These are phyloP conservation scores for Corymbia calophylla DNA, from an alignment of 441 rosid species.

Conservation along the genomic window DNA sequence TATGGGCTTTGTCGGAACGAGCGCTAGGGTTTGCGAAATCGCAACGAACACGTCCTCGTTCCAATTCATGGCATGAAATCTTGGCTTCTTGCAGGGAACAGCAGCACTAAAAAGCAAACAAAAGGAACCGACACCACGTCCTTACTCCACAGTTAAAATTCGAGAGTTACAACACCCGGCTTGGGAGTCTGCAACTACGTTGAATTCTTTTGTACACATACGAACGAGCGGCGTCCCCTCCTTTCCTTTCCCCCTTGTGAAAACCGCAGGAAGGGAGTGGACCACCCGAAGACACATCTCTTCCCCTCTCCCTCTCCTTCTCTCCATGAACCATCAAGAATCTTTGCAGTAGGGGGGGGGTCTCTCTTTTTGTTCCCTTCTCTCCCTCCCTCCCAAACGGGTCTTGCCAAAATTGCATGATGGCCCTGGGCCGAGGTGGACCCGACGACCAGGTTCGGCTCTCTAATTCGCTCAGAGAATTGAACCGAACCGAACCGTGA, in stretches of 20 bases:
- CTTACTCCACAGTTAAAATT: neutral
- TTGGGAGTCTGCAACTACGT: neutral
- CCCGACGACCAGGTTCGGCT: neutral
- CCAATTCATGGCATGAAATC: neutral
- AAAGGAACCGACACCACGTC: neutral
- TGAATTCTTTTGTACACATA: neutral
- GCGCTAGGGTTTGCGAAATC: too few species aligned
- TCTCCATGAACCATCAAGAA: conserved; percentile 11
- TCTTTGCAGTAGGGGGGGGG: conserved; percentile 31
- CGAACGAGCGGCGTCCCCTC: neutral
- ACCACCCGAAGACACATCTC: neutral
- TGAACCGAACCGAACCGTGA: neutral
- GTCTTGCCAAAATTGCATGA: neutral
- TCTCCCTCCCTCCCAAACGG: neutral
- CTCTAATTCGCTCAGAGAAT: neutral
- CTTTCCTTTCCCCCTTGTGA: neutral
- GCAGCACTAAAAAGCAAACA: neutral
- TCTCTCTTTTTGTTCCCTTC: conserved; percentile 6
- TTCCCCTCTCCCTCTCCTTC: neutral
- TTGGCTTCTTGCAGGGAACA: neutral
- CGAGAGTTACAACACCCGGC: neutral
- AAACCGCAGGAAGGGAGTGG: neutral
- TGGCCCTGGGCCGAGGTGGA: neutral
- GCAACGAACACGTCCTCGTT: neutral
- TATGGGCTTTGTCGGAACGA: neutral